These are phyloP conservation scores for Borovskyia barvae DNA, from an alignment of 208 protist genomes.

Conservation along the genomic window DNA sequence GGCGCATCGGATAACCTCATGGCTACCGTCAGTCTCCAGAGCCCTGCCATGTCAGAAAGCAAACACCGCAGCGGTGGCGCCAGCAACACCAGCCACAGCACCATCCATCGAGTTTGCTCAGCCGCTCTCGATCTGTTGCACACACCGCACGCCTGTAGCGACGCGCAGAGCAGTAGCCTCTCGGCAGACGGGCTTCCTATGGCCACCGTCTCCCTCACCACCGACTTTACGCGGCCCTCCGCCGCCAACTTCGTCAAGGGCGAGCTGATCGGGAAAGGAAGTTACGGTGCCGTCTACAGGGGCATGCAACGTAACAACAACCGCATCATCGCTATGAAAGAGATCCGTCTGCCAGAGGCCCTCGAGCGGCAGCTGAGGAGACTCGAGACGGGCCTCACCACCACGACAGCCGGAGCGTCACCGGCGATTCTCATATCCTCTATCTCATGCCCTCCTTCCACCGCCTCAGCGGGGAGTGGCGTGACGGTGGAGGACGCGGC, in stretches of 20 bases:
- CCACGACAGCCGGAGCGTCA: background rate
- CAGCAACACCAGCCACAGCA: constrained; percentile 5
- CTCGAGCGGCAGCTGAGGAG: constrained; percentile 11
- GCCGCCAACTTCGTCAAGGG: constrained; percentile 59
- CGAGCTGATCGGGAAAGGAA: constrained; percentile 84
- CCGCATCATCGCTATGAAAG: constrained; percentile 87
- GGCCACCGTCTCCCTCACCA: background rate
- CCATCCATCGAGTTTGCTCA: no score
- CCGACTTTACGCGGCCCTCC: constrained; percentile 8
- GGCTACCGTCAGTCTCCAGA: constrained; percentile 5
- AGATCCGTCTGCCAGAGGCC: constrained; percentile 49
- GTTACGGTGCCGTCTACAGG: constrained; percentile 84
- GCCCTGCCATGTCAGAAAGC: constrained; percentile 10
- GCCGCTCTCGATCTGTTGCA: constrained; percentile 3
- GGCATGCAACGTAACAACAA: constrained; percentile 88
- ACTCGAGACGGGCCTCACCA: background rate
- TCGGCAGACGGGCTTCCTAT: constrained; percentile 7
- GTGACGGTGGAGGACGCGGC: constrained; percentile 3
- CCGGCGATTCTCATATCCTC: background rate
- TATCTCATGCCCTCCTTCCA: background rate
- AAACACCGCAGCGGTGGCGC: background rate
- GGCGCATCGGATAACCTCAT: background rate
- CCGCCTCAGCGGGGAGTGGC: background rate
- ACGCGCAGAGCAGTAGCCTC: constrained; percentile 2
- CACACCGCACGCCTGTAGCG: constrained; percentile 9